Evolutionary conservation across 208 protist species (phyloP).

Genomic region (Leishmania major): DNA sequence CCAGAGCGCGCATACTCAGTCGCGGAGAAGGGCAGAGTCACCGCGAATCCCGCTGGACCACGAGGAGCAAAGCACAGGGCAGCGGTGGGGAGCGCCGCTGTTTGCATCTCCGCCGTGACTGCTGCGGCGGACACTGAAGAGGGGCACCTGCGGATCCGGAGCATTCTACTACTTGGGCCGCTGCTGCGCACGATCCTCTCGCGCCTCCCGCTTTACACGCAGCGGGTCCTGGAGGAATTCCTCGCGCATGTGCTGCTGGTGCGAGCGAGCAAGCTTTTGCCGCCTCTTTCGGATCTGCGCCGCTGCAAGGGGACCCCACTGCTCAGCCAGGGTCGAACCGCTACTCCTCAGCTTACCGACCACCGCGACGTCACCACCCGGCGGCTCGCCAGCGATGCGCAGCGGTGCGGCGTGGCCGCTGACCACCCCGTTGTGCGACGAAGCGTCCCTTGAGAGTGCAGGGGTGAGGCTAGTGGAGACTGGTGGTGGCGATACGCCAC

Average conservation of each 20-base stretch:
- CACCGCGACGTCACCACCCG: not conserved
- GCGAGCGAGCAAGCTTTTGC: slow-evolving; percentile 62
- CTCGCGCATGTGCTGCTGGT: slow-evolving; percentile 52
- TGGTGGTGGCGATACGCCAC: not conserved
- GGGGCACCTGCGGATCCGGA: not conserved
- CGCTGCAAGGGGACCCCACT: slow-evolving; percentile 64
- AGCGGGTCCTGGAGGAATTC: slow-evolving; percentile 78
- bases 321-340: slow-evolving; percentile 20
- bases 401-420: not conserved
- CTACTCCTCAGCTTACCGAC: not conserved
- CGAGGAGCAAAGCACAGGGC: not conserved
- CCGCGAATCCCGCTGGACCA: not conserved
- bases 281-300: slow-evolving; percentile 71
- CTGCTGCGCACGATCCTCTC: slow-evolving; percentile 4
- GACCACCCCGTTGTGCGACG: not conserved
- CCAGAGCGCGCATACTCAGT: too few relatives aligned
- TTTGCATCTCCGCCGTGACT: too few relatives aligned
- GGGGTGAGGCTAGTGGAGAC: not conserved
- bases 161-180: slow-evolving; percentile 4
- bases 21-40: not conserved
- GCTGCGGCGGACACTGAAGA: not conserved
- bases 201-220: slow-evolving; percentile 53
- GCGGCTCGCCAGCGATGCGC: not conserved
- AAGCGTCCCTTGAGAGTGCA: not conserved
- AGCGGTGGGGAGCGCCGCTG: not conserved